These are phyloP conservation scores for Lichtheimia corymbifera DNA, from an alignment of 371 early-diverging fungal species.

Conservation along the genomic window DNA sequence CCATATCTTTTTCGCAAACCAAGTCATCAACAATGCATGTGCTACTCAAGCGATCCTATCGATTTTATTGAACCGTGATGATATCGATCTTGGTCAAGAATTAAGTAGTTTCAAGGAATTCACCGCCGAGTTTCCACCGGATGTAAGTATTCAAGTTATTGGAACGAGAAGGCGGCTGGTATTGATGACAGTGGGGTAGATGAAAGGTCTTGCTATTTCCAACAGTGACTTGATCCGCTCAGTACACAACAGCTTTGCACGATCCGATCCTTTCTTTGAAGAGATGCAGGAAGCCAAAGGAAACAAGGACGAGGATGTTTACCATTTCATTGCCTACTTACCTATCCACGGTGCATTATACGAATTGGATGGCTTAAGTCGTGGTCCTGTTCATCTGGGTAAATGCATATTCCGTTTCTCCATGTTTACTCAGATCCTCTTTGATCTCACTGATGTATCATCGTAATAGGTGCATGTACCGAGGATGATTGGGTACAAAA, in stretches of 20 bases:
- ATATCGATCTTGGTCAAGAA: conserved; percentile 74
- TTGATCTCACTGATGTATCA: background rate
- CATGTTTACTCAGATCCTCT: background rate
- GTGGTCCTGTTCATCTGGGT: conserved; percentile 71
- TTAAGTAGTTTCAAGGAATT: conserved; percentile 79
- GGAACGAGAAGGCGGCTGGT: background rate
- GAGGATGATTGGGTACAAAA: conserved; percentile 70
- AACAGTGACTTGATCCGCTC: conserved; percentile 79
- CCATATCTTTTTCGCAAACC: conserved; percentile 78
- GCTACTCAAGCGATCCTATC: conserved; percentile 94
- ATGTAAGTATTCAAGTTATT: conserved; percentile 46
- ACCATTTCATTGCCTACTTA: conserved; percentile 88
- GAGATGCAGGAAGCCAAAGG: conserved; percentile 61
- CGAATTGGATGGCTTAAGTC: conserved; percentile 86
- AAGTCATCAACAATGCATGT: conserved; percentile 85
- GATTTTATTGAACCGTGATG: conserved; percentile 75
- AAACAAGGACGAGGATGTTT: conserved; percentile 76
- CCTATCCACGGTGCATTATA: conserved; percentile 79
- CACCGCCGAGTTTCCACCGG: conserved; percentile 76
- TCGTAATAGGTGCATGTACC: conserved; percentile 54
- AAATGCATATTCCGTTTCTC: too few relatives aligned
- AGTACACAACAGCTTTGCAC: conserved; percentile 86
- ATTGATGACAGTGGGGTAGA: conserved; percentile 33
- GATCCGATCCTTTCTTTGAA: conserved; percentile 75
- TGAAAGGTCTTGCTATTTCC: conserved; percentile 82